Conservation (phyloP, 1,139 yeast genomes). For the Hyphopichia wangnamkhiaoensis region DNA sequence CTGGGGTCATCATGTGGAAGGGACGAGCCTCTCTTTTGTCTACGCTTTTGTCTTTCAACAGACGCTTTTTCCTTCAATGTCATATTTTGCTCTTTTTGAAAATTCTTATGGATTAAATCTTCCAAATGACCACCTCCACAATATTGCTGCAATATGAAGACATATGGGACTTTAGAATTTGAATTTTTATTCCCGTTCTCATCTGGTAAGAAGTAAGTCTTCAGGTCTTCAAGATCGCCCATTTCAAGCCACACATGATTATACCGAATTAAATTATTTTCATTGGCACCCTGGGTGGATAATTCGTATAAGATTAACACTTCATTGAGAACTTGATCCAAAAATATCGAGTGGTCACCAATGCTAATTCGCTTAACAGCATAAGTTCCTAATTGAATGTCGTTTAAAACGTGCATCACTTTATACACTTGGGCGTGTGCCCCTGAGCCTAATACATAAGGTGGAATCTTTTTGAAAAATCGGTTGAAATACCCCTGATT, state of each 20-base stretch:
- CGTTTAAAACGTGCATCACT: conserved; percentile 77
- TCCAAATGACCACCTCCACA: conserved; percentile 89
- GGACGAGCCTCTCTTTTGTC: conserved; percentile 11
- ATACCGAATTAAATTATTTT: conserved; percentile 70
- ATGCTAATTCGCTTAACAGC: conserved; percentile 84
- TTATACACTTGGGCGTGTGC: conserved; percentile 82
- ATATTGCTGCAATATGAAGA: conserved; percentile 80
- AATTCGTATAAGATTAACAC: conserved; percentile 63
- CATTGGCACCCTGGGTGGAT: conserved; percentile 41
- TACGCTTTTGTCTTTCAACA: conserved; percentile 23
- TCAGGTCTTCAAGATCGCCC: conserved; percentile 55
- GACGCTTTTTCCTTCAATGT: conserved; percentile 30
- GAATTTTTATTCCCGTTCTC: conserved; percentile 3
- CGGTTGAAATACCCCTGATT: conserved; percentile 74
- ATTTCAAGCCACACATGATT: conserved; percentile 92
- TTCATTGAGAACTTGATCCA: conserved; percentile 72
- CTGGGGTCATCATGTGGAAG: conserved; percentile 5
- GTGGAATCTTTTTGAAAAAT: conserved; percentile 56
- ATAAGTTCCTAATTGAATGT: conserved; percentile 71
- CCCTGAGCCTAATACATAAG: conserved; percentile 65
- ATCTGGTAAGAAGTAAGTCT: conserved; percentile 26
- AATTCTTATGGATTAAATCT: conserved; percentile 51
- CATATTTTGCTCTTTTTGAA: conserved; percentile 21
- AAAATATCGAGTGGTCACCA: conserved; percentile 69
- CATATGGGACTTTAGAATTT: conserved; percentile 62